These are phyloP conservation scores for Psidium friedrichsthalianum DNA, from an alignment of 345 rosid species.

Conservation along the genomic window DNA sequence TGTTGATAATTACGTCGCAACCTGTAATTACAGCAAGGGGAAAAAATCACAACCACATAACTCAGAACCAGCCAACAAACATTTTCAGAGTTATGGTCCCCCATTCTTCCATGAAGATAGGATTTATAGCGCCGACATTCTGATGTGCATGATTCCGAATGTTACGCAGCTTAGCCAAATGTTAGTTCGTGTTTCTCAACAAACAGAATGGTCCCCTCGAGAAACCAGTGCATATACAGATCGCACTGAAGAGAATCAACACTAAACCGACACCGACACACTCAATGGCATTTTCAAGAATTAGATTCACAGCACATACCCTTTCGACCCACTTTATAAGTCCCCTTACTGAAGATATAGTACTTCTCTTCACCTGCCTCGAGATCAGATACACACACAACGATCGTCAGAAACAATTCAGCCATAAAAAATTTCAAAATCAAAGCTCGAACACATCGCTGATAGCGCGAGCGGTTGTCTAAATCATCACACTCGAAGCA, in stretches of 20 bases:
- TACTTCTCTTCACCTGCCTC: constrained; percentile 56
- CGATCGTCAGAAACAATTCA: neutral
- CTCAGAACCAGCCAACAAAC: neutral
- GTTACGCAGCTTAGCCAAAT: neutral
- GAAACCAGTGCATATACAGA: neutral
- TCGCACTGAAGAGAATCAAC: neutral
- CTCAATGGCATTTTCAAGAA: neutral
- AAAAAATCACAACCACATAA: neutral
- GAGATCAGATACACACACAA: neutral
- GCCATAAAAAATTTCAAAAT: neutral
- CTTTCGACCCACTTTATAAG: constrained; percentile 69
- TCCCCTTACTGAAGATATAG: constrained; percentile 51
- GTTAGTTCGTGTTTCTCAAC: neutral
- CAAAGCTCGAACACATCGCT: neutral
- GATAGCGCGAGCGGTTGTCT: neutral
- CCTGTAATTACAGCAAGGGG: constrained; percentile 21
- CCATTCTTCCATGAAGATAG: neutral
- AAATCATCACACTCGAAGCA: neutral
- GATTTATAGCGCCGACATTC: neutral
- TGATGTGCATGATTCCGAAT: neutral
- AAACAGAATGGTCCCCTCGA: neutral
- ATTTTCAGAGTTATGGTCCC: neutral
- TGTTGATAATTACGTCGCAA: constrained; percentile 67
- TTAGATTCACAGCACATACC: constrained; percentile 18
- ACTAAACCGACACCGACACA: neutral